Evolutionary conservation across 345 rosid genomes (phyloP), one percentile per base, ranked within the genome.

Genomic region (Salix exigua): DNA sequence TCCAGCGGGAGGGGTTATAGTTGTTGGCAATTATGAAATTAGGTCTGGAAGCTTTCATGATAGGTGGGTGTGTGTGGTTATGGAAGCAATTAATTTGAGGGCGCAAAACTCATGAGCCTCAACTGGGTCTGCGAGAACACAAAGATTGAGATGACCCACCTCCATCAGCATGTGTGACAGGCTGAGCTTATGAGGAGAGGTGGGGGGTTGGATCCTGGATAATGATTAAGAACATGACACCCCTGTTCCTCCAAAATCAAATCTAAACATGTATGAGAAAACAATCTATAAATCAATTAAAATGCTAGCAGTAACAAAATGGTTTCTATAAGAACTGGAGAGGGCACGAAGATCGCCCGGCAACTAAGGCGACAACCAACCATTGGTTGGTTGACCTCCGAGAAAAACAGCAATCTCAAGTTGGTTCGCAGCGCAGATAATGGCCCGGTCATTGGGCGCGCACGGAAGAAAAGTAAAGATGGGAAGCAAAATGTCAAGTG

Each of bases 71-170:
- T 46, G 68, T 26, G 68, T 26, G 72, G 68, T 67, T 64, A 76
- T 53, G 72, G 77, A 75, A 68, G 50, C 79, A 70, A 75, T 72
- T 69, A 61, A 75, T 68, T 76, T 55, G 8, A 35, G 37, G 61
- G 73, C n/a, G 64, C 44, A 80, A 76, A 77, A 68, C 25, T 55
- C 23, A 26, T 73, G 75, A 55, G 25, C 26, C 71, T 11, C 35
- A 11, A 65, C 65, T 31, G 70, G 68, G 44, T 33, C 78, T 63
- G 67, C 68, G 51, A 73, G 50, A 48, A 46, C 44, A 44, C 12
- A 44, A 66, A 50, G 66, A 72, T 28, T 69, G 58, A 68, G 60
- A 63, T 73, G 83, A 74, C 82, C 85, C 81, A 75, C 80, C 76
- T 23, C 30, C 73, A 10, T 14, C 31, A 42, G 25, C 58, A 51